Percentiles rank a stretch among this genome's conserved stretches.
Evolutionary conservation across 208 protist genomes (phyloP).

Genomic region (Trypanosoma rangeli): DNA sequence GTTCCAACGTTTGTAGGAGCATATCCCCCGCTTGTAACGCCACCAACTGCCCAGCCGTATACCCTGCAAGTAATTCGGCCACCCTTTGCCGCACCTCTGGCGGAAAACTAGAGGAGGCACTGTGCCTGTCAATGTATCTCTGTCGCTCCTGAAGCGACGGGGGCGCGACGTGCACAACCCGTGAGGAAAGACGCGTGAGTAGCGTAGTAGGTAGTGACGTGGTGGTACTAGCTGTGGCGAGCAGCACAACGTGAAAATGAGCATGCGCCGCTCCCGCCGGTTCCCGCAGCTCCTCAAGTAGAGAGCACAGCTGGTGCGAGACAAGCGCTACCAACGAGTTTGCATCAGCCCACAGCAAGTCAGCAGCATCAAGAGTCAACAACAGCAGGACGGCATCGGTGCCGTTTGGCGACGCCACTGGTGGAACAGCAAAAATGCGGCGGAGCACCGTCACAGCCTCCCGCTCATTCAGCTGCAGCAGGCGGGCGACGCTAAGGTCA

Average conservation of each 20-base stretch:
- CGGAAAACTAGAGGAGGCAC: constrained; percentile 13
- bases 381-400: constrained; percentile 23
- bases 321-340: constrained; percentile 41
- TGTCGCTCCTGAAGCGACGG: constrained; percentile 33
- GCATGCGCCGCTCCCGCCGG: neutral
- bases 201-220: constrained; percentile 19
- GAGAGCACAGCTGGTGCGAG: constrained; percentile 44
- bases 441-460: constrained; percentile 50
- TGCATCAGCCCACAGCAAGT: constrained; percentile 38
- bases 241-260: constrained; percentile 1
- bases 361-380: constrained; percentile 41
- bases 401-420: neutral
- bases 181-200: constrained; percentile 31
- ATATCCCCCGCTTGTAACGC: neutral
- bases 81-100: constrained; percentile 9
- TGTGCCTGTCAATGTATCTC: constrained; percentile 22
- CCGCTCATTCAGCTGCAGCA: constrained; percentile 45
- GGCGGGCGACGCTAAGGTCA: constrained; percentile 34
- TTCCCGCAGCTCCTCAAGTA: constrained; percentile 41
- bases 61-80: constrained; percentile 17
- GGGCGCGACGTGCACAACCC: constrained; percentile 20
- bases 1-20: constrained; percentile 19
- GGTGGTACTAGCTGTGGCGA: constrained; percentile 24
- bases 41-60: constrained; percentile 18
- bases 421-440: constrained; percentile 26